A percentile compares a stretch with the other conserved stretches of the same genome.
These are phyloP conservation scores for Polygonum aviculare DNA, from an alignment of 148 eudicot genomes.

Conservation along the genomic window DNA sequence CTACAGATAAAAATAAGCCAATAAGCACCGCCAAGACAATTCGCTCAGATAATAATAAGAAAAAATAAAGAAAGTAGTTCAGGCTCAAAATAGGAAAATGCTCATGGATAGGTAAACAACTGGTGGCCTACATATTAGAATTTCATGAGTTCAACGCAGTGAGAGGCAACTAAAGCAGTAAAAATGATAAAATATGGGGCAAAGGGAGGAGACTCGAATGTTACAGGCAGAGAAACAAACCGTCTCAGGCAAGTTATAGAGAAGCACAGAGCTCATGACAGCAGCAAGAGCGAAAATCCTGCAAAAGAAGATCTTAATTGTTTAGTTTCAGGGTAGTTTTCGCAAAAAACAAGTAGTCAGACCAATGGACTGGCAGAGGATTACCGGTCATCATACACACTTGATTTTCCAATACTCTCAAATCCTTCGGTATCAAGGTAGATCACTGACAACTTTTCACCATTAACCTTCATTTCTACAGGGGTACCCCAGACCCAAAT, in stretches of 20 bases:
- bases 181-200: background rate
- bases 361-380: constrained; percentile 12
- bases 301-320: constrained; percentile 23
- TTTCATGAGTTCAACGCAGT: background rate
- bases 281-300: constrained; percentile 96
- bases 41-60: background rate
- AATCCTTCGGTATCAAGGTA: constrained; percentile 98
- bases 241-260: constrained; percentile 98
- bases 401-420: constrained; percentile 98
- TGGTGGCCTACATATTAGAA: background rate
- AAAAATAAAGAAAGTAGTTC: background rate
- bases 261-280: constrained; percentile 90
- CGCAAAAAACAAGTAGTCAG: constrained; percentile 13
- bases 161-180: background rate
- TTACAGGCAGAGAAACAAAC: constrained; percentile 51
- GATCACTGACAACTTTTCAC: constrained; percentile 74
- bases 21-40: background rate
- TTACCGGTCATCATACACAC: constrained; percentile 73
- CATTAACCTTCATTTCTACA: constrained; percentile 62
- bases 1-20: constrained; percentile 22
- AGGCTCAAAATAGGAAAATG: background rate
- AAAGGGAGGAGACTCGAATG: background rate
- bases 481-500: constrained; percentile 99
- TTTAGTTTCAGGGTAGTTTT: background rate
- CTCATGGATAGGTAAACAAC: background rate